Conservation (phyloP, 306 rosid genomes). For the Geum urbanum region DNA sequence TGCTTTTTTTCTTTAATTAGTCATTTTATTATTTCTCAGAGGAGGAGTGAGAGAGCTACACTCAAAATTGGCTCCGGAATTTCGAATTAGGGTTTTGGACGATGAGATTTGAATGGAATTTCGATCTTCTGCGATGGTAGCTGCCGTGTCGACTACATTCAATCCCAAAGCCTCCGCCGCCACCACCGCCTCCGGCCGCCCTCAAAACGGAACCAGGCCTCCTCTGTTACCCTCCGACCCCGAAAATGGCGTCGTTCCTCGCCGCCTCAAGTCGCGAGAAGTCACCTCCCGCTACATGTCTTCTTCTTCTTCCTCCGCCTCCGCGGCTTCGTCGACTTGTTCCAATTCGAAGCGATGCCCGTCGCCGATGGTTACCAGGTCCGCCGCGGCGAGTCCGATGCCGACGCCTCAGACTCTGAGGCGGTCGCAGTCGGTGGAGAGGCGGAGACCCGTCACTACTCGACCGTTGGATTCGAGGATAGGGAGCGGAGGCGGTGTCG, state of each 20-base stretch:
- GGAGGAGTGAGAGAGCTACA: neutral
- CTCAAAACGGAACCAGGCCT: conserved; percentile 50
- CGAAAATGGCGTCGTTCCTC: conserved; percentile 58
- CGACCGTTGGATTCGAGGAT: conserved; percentile 37
- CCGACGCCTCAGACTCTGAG: conserved; percentile 28
- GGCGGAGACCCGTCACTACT: conserved; percentile 54
- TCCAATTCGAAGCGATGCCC: conserved; percentile 45
- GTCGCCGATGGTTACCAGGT: conserved; percentile 56
- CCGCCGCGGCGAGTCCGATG: conserved; percentile 41
- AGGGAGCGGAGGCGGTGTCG: conserved; percentile 29
- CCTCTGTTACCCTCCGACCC: conserved; percentile 78
- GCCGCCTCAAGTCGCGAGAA: conserved; percentile 59
- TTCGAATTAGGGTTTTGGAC: conserved; percentile 29
- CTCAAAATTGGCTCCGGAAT: neutral
- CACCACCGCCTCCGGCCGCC: conserved; percentile 37
- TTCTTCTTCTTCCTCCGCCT: conserved; percentile 47
- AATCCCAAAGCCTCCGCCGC: conserved; percentile 43
- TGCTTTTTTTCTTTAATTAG: neutral
- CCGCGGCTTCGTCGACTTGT: conserved; percentile 25
- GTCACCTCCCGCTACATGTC: conserved; percentile 81
- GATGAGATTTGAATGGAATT: conserved; percentile 30
- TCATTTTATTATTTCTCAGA: neutral
- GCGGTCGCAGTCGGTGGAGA: conserved; percentile 61
- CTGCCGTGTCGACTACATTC: conserved; percentile 61
- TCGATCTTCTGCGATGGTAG: conserved; percentile 47